Base-by-base conservation (phyloP, 352 stramenopile species). In the Pythium periplocum region DNA sequence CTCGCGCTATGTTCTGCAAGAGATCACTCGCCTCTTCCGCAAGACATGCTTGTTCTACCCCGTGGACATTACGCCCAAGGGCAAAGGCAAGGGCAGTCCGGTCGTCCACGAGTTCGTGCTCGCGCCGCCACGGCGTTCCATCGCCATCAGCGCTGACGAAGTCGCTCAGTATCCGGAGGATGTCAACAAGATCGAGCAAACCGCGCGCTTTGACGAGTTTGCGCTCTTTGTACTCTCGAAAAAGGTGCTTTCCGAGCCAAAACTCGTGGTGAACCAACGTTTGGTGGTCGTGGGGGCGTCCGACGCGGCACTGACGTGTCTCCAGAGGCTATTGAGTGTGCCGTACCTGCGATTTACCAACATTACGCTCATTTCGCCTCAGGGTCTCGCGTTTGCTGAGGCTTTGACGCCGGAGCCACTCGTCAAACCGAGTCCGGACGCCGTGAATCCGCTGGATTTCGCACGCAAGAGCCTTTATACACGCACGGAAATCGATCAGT, bases 301-400 rank as follows among this genome's bases (percentile, higher is more conserved):
- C 0, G 81, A 93, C 37, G 78, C 84, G 36, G 87, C 78, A 8
- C 55, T 97, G 9, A 75, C 84, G n/a, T 73, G 84, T 17, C 68
- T 97, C 30, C 66, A 91, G 66, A 69, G 71, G 1, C 69, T 97
- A 30, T 53, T 96, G 3, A 59, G 68, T 4, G 75, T 89, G 10
- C 84, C 84, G n/a, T 94, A 96, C 67, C 43, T 94, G 54, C 71
- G 87, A 6, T 93, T 96, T 53, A 76, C 82, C 1, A 95, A 85
- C 59, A 57, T 97, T 36, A 92, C 83, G 36, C 70, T 97, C 35
- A 69, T 97, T 7, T 89, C 83, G 11, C 84, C 87, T 0, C 61
- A 74, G 50, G 88, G 88, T 1, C 51, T 94, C 35, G 67, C 66
- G 5, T 44, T 87, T 4, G 75, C 68, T n/a, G 43, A 48, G 2